These are phyloP conservation scores for Xylaria telfairii DNA, from an alignment of 495 filamentous ascomycete species.

Conservation along the genomic window DNA sequence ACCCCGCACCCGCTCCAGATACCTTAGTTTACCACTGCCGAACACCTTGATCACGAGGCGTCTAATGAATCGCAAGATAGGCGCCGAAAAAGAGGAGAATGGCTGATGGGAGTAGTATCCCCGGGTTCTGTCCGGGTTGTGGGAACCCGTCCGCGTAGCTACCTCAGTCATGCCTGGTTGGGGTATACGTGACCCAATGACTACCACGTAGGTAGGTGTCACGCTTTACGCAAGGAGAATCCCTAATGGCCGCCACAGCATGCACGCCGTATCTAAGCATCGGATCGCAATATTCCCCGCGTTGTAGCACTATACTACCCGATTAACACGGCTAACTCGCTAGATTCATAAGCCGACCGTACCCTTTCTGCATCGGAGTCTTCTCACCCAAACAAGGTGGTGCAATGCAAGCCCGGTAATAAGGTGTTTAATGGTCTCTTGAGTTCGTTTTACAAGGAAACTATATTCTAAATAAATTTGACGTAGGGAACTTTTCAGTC, in stretches of 20 bases:
- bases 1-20: slow-evolving; percentile 5
- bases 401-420: neutral
- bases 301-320: neutral
- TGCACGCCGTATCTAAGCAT: neutral
- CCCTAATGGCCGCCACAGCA: neutral
- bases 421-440: neutral
- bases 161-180: neutral
- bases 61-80: neutral
- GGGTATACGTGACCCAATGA: neutral
- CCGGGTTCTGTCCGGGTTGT: neutral
- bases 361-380: neutral
- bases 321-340: neutral
- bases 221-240: neutral
- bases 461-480: neutral
- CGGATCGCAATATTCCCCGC: slow-evolving; percentile 9
- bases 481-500: neutral
- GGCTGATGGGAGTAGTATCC: neutral
- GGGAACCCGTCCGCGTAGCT: neutral
- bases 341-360: slow-evolving; percentile 1
- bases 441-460: neutral
- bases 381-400: neutral
- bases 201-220: neutral
- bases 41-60: neutral
- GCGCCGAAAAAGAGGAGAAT: neutral
- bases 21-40: neutral